Conservation (phyloP, 2,329 filamentous ascomycete genomes). For the Metarhizium brunneum region DNA sequence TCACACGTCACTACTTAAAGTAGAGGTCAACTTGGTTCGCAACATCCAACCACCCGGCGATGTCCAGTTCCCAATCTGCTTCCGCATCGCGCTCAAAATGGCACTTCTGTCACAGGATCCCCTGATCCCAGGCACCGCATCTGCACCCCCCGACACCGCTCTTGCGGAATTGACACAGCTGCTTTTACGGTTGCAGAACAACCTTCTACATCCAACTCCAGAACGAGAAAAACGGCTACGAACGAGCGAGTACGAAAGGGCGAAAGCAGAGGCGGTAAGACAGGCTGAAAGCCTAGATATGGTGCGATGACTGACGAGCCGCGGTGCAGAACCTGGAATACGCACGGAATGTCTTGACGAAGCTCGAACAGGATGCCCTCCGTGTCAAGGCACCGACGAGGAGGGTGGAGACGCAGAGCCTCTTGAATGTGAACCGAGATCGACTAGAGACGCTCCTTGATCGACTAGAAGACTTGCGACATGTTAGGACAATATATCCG, state of each 20-base stretch:
- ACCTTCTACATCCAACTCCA: conserved; percentile 51
- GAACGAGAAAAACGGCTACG: conserved; percentile 49
- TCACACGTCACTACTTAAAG: conserved; percentile 18
- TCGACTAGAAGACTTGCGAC: conserved; percentile 57
- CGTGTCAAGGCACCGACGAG: conserved; percentile 48
- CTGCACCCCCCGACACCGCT: conserved; percentile 18
- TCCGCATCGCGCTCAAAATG: conserved; percentile 12
- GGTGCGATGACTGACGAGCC: background rate
- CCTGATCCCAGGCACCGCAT: conserved; percentile 7
- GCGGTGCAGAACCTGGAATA: conserved; percentile 57
- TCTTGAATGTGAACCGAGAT: conserved; percentile 56
- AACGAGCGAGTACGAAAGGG: conserved; percentile 56
- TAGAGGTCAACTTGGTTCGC: background rate
- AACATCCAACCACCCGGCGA: background rate
- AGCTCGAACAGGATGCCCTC: conserved; percentile 59
- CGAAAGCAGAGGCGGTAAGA: conserved; percentile 31
- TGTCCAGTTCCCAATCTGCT: background rate
- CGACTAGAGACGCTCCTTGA: conserved; percentile 57
- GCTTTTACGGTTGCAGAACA: conserved; percentile 55
- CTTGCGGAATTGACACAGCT: conserved; percentile 51
- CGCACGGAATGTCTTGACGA: conserved; percentile 58
- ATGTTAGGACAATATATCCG: conserved; percentile 30
- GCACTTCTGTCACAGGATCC: conserved; percentile 15
- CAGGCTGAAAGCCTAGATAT: conserved; percentile 14
- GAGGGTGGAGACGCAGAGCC: conserved; percentile 51